Evolutionary conservation across 2,329 filamentous ascomycete species (phyloP).

Genomic region (Chalaropsis ovoidea): DNA sequence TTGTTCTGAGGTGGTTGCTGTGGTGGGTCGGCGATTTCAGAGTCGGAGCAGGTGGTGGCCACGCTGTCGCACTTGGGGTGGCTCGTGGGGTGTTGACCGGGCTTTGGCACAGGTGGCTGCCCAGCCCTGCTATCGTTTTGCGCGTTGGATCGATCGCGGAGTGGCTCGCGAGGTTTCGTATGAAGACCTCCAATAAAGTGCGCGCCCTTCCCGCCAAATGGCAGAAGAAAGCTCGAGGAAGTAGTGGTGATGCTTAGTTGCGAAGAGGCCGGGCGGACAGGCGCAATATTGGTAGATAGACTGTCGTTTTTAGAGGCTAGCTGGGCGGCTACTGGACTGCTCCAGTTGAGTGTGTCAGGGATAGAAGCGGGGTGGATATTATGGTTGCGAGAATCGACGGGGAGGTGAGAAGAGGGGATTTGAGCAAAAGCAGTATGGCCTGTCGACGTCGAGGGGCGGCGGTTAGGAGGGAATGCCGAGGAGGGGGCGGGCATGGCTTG

Average conservation of each 20-base stretch:
- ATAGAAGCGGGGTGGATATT: slow-evolving; percentile 36
- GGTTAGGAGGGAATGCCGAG: neutral
- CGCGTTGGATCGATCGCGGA: slow-evolving; percentile 29
- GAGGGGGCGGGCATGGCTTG: slow-evolving; percentile 17
- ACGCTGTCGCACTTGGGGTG: slow-evolving; percentile 21
- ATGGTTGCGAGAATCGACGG: slow-evolving; percentile 27
- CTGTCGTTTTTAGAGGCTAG: slow-evolving; percentile 15
- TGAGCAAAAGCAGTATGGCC: neutral
- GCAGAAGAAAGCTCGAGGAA: slow-evolving; percentile 43
- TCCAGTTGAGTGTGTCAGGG: slow-evolving; percentile 49
- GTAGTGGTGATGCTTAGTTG: slow-evolving; percentile 44
- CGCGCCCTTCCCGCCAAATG: slow-evolving; percentile 47
- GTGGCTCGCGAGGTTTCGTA: slow-evolving; percentile 31
- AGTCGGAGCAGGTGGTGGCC: slow-evolving; percentile 27
- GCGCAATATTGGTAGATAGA: slow-evolving; percentile 33
- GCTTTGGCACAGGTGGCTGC: neutral
- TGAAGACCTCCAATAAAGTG: slow-evolving; percentile 41
- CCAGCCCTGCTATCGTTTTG: neutral
- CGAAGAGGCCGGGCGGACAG: slow-evolving; percentile 44
- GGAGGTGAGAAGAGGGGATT: neutral
- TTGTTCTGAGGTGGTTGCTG: neutral
- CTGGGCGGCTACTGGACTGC: slow-evolving; percentile 34
- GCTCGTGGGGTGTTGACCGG: neutral
- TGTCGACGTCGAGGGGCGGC: neutral
- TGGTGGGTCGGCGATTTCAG: slow-evolving; percentile 22